Conservation (phyloP, 371 early-diverging fungal species). For the Apophysomyces trapeziformis region DNA sequence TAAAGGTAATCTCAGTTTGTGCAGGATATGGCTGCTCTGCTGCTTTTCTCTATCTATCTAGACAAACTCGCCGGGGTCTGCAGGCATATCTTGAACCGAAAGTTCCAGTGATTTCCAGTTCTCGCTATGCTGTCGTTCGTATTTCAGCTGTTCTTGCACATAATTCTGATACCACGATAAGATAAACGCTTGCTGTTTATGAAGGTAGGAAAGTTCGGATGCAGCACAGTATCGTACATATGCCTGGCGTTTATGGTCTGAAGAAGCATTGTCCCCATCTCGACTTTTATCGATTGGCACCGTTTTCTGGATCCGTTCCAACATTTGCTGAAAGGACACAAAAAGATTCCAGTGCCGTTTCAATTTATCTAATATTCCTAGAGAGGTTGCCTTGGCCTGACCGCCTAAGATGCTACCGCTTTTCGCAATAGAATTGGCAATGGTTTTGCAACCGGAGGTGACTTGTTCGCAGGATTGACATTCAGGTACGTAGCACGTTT, state of each 20-base stretch:
- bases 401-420: slow-evolving; percentile 50
- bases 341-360: slow-evolving; percentile 64
- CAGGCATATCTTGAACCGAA: slow-evolving; percentile 24
- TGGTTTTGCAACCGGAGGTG: slow-evolving; percentile 50
- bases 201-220: slow-evolving; percentile 39
- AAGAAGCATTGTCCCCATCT: slow-evolving; percentile 24
- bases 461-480: slow-evolving; percentile 56
- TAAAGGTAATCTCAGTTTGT: too few relatives aligned
- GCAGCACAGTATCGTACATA: slow-evolving; percentile 42
- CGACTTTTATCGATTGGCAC: slow-evolving; percentile 5
- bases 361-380: slow-evolving; percentile 59
- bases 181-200: slow-evolving; percentile 49
- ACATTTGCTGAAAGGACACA: slow-evolving; percentile 43
- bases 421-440: slow-evolving; percentile 49
- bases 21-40: too few relatives aligned
- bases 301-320: slow-evolving; percentile 27
- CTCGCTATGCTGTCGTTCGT: slow-evolving; percentile 53
- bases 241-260: slow-evolving; percentile 34
- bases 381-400: slow-evolving; percentile 40
- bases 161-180: slow-evolving; percentile 66
- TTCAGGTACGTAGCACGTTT: slow-evolving; percentile 48
- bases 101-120: slow-evolving; percentile 64
- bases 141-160: slow-evolving; percentile 61
- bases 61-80: slow-evolving; percentile 23
- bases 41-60: background rate